phyloP scores from a whole-genome alignment of 352 stramenopile species.

The Pythium oligandrum region DNA sequence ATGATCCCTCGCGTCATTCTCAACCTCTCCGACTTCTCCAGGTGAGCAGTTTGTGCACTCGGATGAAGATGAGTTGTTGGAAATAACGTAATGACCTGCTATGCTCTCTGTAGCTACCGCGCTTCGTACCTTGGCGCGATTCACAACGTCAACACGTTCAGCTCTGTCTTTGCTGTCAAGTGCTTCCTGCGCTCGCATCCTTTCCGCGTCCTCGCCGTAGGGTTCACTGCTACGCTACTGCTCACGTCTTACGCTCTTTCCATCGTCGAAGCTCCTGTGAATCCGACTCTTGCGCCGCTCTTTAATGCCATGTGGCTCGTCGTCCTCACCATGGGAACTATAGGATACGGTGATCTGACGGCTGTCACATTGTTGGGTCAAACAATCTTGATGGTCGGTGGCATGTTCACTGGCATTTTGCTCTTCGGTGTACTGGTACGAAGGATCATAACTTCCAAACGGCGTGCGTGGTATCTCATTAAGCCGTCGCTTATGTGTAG shows the following conservation, averaged over 20 bases:
- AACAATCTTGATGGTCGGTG: conserved; percentile 51
- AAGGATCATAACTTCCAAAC: background rate
- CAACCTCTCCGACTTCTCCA: conserved; percentile 73
- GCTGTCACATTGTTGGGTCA: conserved; percentile 53
- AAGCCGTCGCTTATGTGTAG: conserved; percentile 15
- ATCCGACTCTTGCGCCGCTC: conserved; percentile 51
- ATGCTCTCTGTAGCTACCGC: conserved; percentile 37
- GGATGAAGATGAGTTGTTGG: background rate
- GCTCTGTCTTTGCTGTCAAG: conserved; percentile 77
- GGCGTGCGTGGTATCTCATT: background rate
- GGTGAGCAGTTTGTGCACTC: conserved; percentile 22
- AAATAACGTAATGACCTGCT: too few species aligned
- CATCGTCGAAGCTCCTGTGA: conserved; percentile 64
- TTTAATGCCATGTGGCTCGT: conserved; percentile 67
- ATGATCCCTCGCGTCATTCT: conserved; percentile 71
- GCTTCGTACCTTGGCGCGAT: conserved; percentile 70
- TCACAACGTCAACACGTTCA: conserved; percentile 73
- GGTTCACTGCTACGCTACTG: conserved; percentile 36
- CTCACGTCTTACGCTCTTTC: conserved; percentile 57
- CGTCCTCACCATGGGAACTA: conserved; percentile 67
- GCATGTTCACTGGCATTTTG: conserved; percentile 67
- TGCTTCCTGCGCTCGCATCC: conserved; percentile 67
- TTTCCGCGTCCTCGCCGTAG: conserved; percentile 49
- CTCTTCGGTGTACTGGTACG: conserved; percentile 62
- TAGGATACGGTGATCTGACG: conserved; percentile 67